Percentiles rank a stretch among this genome's conserved stretches.
These are phyloP conservation scores for Cyberlindnera veronae DNA, from an alignment of 805 yeast species.

Conservation along the genomic window DNA sequence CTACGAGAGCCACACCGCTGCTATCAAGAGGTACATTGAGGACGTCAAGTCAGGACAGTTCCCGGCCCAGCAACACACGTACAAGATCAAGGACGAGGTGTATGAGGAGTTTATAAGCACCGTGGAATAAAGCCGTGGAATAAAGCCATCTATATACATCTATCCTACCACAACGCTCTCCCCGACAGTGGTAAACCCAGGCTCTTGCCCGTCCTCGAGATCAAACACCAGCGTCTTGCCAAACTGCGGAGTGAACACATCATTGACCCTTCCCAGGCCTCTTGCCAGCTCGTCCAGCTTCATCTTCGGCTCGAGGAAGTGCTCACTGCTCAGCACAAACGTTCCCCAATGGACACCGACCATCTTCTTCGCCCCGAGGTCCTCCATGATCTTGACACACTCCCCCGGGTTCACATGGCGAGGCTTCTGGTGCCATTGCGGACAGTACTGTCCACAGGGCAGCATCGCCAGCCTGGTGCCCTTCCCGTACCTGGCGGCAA, in stretches of 20 bases:
- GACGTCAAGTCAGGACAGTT: conserved; percentile 58
- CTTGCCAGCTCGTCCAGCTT: conserved; percentile 50
- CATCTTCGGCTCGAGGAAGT: conserved; percentile 77
- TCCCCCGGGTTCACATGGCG: conserved; percentile 85
- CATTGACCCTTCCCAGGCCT: conserved; percentile 32
- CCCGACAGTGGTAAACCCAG: conserved; percentile 26
- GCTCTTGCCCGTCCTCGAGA: conserved; percentile 12
- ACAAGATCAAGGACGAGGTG: conserved; percentile 64
- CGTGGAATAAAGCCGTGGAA: conserved; percentile 12
- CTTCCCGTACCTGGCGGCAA: conserved; percentile 57
- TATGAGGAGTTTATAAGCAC: conserved; percentile 39
- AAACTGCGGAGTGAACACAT: conserved; percentile 63
- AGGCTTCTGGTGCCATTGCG: conserved; percentile 90
- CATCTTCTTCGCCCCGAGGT: conserved; percentile 56
- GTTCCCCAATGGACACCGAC: conserved; percentile 98
- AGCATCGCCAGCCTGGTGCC: conserved; percentile 64
- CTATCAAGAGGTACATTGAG: conserved; percentile 48
- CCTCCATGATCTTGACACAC: conserved; percentile 61
- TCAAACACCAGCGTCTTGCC: conserved; percentile 64
- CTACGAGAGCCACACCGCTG: conserved; percentile 44
- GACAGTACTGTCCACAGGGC: conserved; percentile 95
- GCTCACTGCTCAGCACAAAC: conserved; percentile 83
- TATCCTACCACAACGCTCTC: conserved; percentile 28
- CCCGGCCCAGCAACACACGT: conserved; percentile 67
- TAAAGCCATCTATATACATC: background rate